Base-by-base conservation (phyloP, 2,329 filamentous ascomycete genomes). In the Didymella keratinophila region DNA sequence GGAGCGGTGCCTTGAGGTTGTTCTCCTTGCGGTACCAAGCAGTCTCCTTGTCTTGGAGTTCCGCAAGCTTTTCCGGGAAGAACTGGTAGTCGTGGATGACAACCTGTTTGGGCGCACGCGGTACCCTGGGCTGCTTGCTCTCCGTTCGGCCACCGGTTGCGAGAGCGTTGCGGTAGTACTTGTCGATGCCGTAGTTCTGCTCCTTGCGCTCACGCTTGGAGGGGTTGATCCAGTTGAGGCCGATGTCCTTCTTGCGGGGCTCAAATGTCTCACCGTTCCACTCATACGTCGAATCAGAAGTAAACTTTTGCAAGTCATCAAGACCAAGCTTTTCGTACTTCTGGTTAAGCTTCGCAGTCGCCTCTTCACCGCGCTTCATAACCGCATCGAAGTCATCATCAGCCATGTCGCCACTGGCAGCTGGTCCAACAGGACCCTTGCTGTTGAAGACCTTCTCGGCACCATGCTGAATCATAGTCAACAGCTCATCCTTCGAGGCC, bases 221-320 rank as follows among this genome's bases (percentile, higher is more conserved):
- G 2, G 95, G 96, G 71, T 99, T 97, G 80, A 99, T 99, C 96
- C 96, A 99, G 72, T 84, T 93, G 65, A 97, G 86, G 47, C 92
- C 92, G 63, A 97, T 92, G 48, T 96, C 92, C 80, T 96, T 96
- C 73, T 79, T 80, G 18, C 89, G 87, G 58, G 90, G 91, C 52
- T 93, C 91, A 76, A 99, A 99, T 71, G 94, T 94, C 79, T 98
- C 89, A 45, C 95, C 95, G 64, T 99, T 99, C 96, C 96, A 99
- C 74, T 98, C 95, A 71, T 99, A 99, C 0, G 96, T 93, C 53
- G 92, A 97, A 71, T 99, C 95, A 0, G 94, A 97, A 1, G 90
- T 95, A 78, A 99, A 99, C 73, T 98, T 98, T 75, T 99, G 95
- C 42, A 99, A 80, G 67, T 99, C 95, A 75, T 99, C 95, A 28